phyloP scores from a whole-genome alignment of 179 eudicot genomes.

The Sideroxylon spinosum region DNA sequence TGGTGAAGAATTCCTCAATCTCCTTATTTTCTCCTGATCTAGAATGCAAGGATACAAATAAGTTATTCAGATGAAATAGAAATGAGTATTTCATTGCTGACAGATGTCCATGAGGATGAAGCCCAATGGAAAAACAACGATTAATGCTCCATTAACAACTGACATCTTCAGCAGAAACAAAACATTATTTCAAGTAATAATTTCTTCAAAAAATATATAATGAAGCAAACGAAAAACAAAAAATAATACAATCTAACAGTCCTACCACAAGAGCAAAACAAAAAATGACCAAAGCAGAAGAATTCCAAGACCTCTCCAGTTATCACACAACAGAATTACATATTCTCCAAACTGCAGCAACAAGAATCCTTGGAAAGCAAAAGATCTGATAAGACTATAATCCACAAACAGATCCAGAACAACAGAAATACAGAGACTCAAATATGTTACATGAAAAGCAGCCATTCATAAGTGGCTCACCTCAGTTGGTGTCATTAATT shows the following conservation, averaged over 20 bases:
- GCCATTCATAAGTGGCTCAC: constrained; percentile 30
- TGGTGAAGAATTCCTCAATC: no score
- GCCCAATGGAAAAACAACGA: background rate
- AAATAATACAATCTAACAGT: background rate
- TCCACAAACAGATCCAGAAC: constrained; percentile 23
- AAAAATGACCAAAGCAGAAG: background rate
- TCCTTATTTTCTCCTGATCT: no score
- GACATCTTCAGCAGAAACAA: background rate
- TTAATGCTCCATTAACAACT: background rate
- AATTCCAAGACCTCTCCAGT: background rate
- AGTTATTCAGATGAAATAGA: background rate
- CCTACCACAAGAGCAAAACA: background rate
- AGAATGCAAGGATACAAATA: background rate
- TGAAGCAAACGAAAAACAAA: background rate
- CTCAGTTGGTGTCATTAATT: constrained; percentile 75
- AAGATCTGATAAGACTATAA: constrained; percentile 10
- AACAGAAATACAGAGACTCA: constrained; percentile 2
- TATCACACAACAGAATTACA: background rate
- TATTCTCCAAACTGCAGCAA: background rate
- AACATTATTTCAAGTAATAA: background rate
- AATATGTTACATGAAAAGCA: background rate
- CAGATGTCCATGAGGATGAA: background rate
- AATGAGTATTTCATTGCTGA: constrained; percentile 1
- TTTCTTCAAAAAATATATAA: background rate
- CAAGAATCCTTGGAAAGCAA: constrained; percentile 2